Percentiles rank a stretch among this genome's conserved stretches.
phyloP scores from a whole-genome alignment of 306 rosid species.

The Castanea mollissima region DNA sequence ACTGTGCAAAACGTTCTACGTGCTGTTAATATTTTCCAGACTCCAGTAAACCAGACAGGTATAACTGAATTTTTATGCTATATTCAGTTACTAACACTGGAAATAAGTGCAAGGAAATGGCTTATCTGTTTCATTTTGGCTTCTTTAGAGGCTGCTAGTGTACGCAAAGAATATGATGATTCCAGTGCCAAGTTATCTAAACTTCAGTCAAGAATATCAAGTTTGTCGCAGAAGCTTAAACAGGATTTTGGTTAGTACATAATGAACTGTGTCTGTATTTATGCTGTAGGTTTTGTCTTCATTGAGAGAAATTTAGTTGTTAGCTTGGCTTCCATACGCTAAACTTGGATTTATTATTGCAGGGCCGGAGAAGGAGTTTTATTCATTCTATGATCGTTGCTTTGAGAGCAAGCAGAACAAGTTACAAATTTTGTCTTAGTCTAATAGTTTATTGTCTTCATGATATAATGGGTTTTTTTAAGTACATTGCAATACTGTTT shows the following conservation, averaged over 20 bases:
- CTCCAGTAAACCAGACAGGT: conserved; percentile 94
- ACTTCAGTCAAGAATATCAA: conserved; percentile 81
- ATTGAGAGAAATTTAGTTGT: conserved; percentile 11
- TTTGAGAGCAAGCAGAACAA: conserved; percentile 93
- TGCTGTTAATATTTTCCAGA: conserved; percentile 81
- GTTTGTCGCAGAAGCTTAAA: conserved; percentile 75
- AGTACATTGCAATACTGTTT: conserved; percentile 22
- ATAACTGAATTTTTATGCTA: conserved; percentile 9
- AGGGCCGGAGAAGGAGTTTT: conserved; percentile 93
- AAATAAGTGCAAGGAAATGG: conserved; percentile 3
- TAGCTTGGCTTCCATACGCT: conserved; percentile 34
- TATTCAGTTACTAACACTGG: neutral
- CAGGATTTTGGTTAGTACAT: conserved; percentile 83
- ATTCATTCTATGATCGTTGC: conserved; percentile 79
- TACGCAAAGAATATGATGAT: conserved; percentile 91
- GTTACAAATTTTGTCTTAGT: conserved; percentile 42
- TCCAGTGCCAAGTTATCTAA: conserved; percentile 82
- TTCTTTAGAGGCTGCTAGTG: conserved; percentile 73
- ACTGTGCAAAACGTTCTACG: conserved; percentile 60
- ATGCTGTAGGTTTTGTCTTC: conserved; percentile 14
- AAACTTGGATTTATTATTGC: conserved; percentile 32
- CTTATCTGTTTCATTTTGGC: conserved; percentile 31
- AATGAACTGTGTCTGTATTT: conserved; percentile 19
- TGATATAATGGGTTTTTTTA: conserved; percentile 17
- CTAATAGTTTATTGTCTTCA: conserved; percentile 14